Evolutionary conservation across 2,329 filamentous ascomycete species (phyloP).

Genomic region (Diplodia sapinea): DNA sequence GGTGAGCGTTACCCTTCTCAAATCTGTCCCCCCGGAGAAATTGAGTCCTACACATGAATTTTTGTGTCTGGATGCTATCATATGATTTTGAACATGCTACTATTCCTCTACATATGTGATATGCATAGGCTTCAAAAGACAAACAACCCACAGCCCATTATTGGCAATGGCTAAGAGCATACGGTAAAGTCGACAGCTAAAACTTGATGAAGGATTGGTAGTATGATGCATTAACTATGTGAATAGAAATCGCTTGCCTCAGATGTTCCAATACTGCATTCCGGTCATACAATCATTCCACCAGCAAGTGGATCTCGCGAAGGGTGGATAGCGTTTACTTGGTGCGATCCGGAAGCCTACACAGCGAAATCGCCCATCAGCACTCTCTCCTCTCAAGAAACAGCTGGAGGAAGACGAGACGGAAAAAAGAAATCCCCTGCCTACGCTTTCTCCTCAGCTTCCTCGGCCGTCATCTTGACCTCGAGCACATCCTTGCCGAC

Average conservation of each 20-base stretch:
- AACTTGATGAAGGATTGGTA: background rate
- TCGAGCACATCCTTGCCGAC: constrained; percentile 46
- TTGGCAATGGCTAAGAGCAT: background rate
- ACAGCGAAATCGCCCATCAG: background rate
- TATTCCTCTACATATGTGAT: too few species aligned
- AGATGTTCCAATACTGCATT: background rate
- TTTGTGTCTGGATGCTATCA: too few species aligned
- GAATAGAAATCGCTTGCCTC: background rate
- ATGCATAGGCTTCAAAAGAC: too few species aligned
- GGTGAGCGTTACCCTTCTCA: too few species aligned
- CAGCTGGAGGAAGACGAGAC: background rate
- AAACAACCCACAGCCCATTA: too few species aligned
- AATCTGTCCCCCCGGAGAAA: too few species aligned
- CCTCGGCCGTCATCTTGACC: constrained; percentile 37
- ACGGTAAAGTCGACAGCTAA: background rate
- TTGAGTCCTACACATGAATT: too few species aligned
- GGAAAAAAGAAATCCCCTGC: constrained; percentile 13
- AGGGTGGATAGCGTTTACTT: constrained; percentile 25
- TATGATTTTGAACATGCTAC: background rate
- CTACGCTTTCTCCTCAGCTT: constrained; percentile 34
- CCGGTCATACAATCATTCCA: background rate
- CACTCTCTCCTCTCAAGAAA: background rate
- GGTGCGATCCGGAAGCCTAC: constrained; percentile 33
- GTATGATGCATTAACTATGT: background rate
- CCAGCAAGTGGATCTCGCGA: background rate